Percentiles rank a stretch among this genome's conserved stretches.
phyloP scores from a whole-genome alignment of 2,329 filamentous ascomycete genomes.

The Penicillium sp. region DNA sequence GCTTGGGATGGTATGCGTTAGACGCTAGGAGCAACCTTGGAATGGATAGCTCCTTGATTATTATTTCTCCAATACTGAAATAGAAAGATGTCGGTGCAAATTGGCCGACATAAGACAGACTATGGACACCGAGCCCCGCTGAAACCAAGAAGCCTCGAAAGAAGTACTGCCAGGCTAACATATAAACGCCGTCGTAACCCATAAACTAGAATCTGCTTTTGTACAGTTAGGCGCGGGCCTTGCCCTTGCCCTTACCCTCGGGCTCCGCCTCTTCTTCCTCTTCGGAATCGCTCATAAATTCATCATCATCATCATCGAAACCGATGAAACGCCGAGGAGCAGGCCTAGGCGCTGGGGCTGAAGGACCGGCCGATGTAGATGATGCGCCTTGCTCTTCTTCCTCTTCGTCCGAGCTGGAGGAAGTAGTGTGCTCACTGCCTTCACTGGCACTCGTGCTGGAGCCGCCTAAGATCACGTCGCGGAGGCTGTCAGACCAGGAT shows the following conservation, averaged over 20 bases:
- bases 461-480: conserved; percentile 39
- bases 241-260: conserved; percentile 44
- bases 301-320: conserved; percentile 55
- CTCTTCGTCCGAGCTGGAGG: conserved; percentile 39
- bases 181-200: conserved; percentile 26
- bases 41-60: neutral
- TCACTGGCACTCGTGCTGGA: conserved; percentile 47
- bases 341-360: conserved; percentile 30
- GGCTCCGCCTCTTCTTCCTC: conserved; percentile 32
- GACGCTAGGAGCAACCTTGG: neutral
- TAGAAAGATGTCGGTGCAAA: too few relatives aligned
- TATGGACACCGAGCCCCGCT: conserved; percentile 2
- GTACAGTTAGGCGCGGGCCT: conserved; percentile 33
- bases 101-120: too few relatives aligned
- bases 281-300: conserved; percentile 51
- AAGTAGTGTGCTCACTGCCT: conserved; percentile 37
- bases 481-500: conserved; percentile 48
- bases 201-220: conserved; percentile 7
- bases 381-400: conserved; percentile 41
- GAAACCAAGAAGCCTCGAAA: conserved; percentile 8
- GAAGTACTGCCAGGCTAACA: conserved; percentile 3
- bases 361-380: conserved; percentile 24
- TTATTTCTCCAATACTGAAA: conserved; percentile 9
- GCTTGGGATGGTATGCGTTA: too few relatives aligned
- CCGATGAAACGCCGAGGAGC: conserved; percentile 47